Conservation (phyloP, 768 basidiomycete species). For the Boletus subparvulus region DNA sequence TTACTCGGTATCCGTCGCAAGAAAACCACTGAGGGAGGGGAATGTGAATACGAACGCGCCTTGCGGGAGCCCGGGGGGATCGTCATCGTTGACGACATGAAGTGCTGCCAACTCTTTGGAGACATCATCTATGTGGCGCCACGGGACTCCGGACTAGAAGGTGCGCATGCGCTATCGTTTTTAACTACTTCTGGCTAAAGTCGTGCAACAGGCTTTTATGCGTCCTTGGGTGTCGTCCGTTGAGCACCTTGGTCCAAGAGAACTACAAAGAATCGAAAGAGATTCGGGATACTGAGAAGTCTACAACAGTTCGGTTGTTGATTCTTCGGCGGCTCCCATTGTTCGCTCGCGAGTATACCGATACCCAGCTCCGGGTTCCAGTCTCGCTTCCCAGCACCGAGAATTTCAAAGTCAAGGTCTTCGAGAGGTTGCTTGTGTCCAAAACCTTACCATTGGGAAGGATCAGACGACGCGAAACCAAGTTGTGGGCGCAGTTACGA, state of each 20-base stretch:
- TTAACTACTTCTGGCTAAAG: neutral
- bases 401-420: conserved; percentile 67
- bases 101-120: conserved; percentile 71
- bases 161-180: conserved; percentile 30
- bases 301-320: too few relatives aligned
- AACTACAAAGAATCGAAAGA: too few relatives aligned
- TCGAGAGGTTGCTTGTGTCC: conserved; percentile 54
- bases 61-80: conserved; percentile 65
- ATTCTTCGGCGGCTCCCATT: too few relatives aligned
- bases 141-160: conserved; percentile 82
- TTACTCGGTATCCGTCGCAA: conserved; percentile 69
- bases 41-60: conserved; percentile 49
- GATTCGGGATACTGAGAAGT: too few relatives aligned
- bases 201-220: conserved; percentile 45
- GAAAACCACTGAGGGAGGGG: conserved; percentile 47
- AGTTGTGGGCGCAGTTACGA: too few relatives aligned
- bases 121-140: conserved; percentile 70
- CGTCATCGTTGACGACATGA: conserved; percentile 81
- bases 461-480: too few relatives aligned
- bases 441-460: too few relatives aligned
- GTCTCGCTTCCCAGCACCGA: conserved; percentile 54
- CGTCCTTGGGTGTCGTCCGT: too few relatives aligned
- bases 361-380: conserved; percentile 54
- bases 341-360: conserved; percentile 66
- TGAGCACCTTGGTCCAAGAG: too few relatives aligned